Percentiles rank a stretch among this genome's conserved stretches.
Conservation (phyloP, 495 filamentous ascomycete genomes). For the Aspergillus saccharolyticus region DNA sequence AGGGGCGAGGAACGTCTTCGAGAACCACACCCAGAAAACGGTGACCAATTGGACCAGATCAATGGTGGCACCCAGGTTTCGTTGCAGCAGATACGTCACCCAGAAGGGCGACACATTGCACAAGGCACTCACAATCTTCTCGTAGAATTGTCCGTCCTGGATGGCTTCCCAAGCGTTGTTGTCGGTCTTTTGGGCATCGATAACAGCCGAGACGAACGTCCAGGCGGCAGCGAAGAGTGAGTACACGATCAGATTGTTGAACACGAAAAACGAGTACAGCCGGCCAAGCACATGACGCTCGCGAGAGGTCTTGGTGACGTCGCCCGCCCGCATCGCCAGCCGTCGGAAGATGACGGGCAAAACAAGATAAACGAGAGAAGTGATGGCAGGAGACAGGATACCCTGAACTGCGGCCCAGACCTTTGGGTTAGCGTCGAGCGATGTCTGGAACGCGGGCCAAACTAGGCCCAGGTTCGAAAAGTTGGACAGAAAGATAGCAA, state of each 20-base stretch:
- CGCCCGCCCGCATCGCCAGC: slow-evolving; percentile 71
- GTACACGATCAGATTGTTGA: slow-evolving; percentile 95
- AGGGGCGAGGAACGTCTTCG: slow-evolving; percentile 75
- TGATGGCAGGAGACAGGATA: slow-evolving; percentile 86
- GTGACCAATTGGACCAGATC: slow-evolving; percentile 82
- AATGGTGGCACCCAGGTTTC: slow-evolving; percentile 84
- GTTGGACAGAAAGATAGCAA: slow-evolving; percentile 88
- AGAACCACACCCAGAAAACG: slow-evolving; percentile 73
- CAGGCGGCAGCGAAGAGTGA: slow-evolving; percentile 80
- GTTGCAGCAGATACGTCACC: slow-evolving; percentile 87
- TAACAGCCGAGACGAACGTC: slow-evolving; percentile 61
- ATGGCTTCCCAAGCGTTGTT: slow-evolving; percentile 64
- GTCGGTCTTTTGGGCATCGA: slow-evolving; percentile 48
- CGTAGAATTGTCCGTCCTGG: slow-evolving; percentile 53
- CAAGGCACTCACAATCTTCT: slow-evolving; percentile 59
- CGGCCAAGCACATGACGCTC: slow-evolving; percentile 91
- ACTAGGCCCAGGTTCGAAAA: slow-evolving; percentile 71
- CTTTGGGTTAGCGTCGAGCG: slow-evolving; percentile 53
- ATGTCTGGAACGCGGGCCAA: slow-evolving; percentile 69
- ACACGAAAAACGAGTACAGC: slow-evolving; percentile 92
- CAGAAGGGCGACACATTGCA: slow-evolving; percentile 84
- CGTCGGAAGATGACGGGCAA: slow-evolving; percentile 89
- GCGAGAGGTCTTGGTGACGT: slow-evolving; percentile 83
- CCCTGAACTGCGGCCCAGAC: slow-evolving; percentile 89
- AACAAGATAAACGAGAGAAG: slow-evolving; percentile 80